Conservation (phyloP, 2,329 filamentous ascomycete species). For the Aspergillus tubingensis region DNA sequence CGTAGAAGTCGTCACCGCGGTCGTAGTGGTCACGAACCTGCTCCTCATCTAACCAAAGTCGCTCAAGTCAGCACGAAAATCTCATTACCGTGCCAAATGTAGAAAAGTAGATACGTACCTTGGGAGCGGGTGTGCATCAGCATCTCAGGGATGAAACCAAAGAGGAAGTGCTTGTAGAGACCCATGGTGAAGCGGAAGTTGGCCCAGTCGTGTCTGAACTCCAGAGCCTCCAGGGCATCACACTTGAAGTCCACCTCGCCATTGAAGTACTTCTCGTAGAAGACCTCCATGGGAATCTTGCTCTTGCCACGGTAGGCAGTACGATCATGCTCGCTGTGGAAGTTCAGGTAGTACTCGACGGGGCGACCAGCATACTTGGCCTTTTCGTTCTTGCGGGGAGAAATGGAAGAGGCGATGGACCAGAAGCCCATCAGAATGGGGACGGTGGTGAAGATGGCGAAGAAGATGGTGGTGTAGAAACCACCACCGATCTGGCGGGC, state of each 20-base stretch:
- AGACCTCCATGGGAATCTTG: constrained; percentile 68
- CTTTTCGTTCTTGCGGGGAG: constrained; percentile 91
- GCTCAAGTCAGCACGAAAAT: neutral
- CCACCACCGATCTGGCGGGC: constrained; percentile 83
- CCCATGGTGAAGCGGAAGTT: constrained; percentile 86
- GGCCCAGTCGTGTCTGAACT: constrained; percentile 96
- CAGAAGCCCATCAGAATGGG: constrained; percentile 83
- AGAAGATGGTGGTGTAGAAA: constrained; percentile 83
- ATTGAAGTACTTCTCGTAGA: constrained; percentile 97
- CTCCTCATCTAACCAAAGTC: constrained; percentile 73
- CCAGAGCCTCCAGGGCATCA: constrained; percentile 82
- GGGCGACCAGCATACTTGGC: constrained; percentile 80
- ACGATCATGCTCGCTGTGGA: constrained; percentile 50
- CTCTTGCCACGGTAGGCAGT: constrained; percentile 52
- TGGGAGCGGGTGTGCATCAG: constrained; percentile 91
- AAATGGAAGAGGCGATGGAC: constrained; percentile 75
- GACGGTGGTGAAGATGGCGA: constrained; percentile 73
- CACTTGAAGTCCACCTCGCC: constrained; percentile 94
- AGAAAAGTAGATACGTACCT: constrained; percentile 50
- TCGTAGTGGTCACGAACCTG: constrained; percentile 98
- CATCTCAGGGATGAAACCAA: constrained; percentile 83
- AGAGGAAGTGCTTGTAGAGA: constrained; percentile 85
- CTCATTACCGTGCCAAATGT: neutral
- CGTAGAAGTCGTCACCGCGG: constrained; percentile 96
- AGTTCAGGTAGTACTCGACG: constrained; percentile 77